These are phyloP conservation scores for Paspalum vaginatum DNA, from an alignment of 176 grass and related monocot species.

Conservation along the genomic window DNA sequence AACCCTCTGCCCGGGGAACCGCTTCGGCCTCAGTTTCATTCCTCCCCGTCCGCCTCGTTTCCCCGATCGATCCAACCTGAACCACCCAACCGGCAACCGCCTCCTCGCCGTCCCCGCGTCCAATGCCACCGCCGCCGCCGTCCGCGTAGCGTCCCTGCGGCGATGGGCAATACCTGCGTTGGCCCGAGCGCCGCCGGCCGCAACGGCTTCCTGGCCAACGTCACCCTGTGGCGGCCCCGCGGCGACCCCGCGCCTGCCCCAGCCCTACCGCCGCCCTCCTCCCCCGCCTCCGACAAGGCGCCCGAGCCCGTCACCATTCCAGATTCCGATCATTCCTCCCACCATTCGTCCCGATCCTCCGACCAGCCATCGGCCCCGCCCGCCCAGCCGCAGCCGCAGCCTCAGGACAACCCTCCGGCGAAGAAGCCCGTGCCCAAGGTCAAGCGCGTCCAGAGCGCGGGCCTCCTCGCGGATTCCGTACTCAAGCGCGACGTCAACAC, in stretches of 20 bases:
- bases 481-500: slow-evolving; percentile 67
- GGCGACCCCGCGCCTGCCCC: slow-evolving; percentile 27
- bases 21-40: slow-evolving; percentile 8
- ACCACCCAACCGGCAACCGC: slow-evolving; percentile 42
- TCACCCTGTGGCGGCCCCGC: slow-evolving; percentile 58
- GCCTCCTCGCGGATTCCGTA: slow-evolving; percentile 65
- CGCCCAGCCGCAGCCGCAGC: slow-evolving; percentile 9
- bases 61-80: slow-evolving; percentile 47
- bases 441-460: slow-evolving; percentile 70
- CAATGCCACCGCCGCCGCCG: slow-evolving; percentile 51
- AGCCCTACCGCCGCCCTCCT: slow-evolving; percentile 40
- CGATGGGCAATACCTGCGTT: slow-evolving; percentile 69
- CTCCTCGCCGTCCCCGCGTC: slow-evolving; percentile 42
- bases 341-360: slow-evolving; percentile 31
- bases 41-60: slow-evolving; percentile 25
- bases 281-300: slow-evolving; percentile 48
- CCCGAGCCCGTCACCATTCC: slow-evolving; percentile 67
- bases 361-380: not conserved
- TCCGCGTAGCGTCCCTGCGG: slow-evolving; percentile 47
- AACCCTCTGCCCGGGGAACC: not conserved
- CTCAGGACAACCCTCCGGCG: slow-evolving; percentile 31
- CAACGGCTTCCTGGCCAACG: slow-evolving; percentile 58
- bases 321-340: slow-evolving; percentile 24
- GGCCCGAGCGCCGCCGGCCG: slow-evolving; percentile 55
- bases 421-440: slow-evolving; percentile 56